Conservation (phyloP, 257 asterid species). For the Catharanthus roseus region DNA sequence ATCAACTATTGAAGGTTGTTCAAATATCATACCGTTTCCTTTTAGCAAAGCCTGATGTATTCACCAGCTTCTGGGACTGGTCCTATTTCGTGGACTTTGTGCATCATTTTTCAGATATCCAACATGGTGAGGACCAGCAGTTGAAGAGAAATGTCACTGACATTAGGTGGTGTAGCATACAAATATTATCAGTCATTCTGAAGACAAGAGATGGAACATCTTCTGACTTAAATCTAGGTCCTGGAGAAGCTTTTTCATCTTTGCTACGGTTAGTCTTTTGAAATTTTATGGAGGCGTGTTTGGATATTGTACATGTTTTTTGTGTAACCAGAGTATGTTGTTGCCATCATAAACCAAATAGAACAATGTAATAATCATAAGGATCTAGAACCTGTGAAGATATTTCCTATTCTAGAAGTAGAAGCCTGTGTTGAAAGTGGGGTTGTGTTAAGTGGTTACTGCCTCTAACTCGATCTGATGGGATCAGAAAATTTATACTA, state of each 20-base stretch:
- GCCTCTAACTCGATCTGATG: background rate
- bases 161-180: constrained; percentile 62
- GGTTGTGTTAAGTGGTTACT: background rate
- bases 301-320: background rate
- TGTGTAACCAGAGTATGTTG: background rate
- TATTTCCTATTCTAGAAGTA: background rate
- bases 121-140: constrained; percentile 25
- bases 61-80: constrained; percentile 80
- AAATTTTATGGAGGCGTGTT: background rate
- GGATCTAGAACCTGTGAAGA: background rate
- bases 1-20: constrained; percentile 45
- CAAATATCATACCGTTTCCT: constrained; percentile 66
- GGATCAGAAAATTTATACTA: background rate
- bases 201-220: constrained; percentile 49
- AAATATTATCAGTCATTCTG: constrained; percentile 45
- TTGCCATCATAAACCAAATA: background rate
- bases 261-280: constrained; percentile 47
- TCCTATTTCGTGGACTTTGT: constrained; percentile 59
- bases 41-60: constrained; percentile 54
- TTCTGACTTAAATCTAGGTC: constrained; percentile 35
- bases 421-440: background rate
- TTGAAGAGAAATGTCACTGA: constrained; percentile 37
- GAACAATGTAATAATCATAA: background rate
- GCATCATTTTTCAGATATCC: constrained; percentile 29
- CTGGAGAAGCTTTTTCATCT: constrained; percentile 51